These are phyloP conservation scores for Marasmius tenuissimus DNA, from an alignment of 1,284 basidiomycete genomes.

Conservation along the genomic window DNA sequence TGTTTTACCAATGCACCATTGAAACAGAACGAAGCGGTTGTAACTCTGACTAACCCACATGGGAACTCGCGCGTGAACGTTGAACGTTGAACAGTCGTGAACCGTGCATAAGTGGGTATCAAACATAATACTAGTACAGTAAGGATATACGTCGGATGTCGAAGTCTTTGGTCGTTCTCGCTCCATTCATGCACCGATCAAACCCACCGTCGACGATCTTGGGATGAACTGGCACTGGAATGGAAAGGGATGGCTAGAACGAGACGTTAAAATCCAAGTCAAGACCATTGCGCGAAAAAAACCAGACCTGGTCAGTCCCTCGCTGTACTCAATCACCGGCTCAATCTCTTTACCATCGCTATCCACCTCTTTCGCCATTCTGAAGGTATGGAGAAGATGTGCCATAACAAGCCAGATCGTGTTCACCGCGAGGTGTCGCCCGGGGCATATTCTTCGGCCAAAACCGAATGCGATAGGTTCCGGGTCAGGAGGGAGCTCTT, in stretches of 20 bases:
- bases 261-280: not conserved
- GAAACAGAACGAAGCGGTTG: not conserved
- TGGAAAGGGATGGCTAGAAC: not conserved
- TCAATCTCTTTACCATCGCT: not conserved
- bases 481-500: not conserved
- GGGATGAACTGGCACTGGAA: slow-evolving; percentile 5
- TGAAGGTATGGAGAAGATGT: not conserved
- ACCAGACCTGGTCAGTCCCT: not conserved
- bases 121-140: no score
- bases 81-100: no score
- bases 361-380: not conserved
- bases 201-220: not conserved
- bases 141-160: not conserved
- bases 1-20: not conserved
- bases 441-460: not conserved
- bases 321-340: not conserved
- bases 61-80: no score
- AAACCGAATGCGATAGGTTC: slow-evolving; percentile 2
- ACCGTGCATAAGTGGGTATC: no score
- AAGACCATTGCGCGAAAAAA: not conserved
- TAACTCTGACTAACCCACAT: no score
- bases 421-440: not conserved
- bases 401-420: not conserved
- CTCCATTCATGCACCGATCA: not conserved
- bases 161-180: not conserved